Percentiles rank a stretch among this genome's conserved stretches.
Evolutionary conservation across 2,329 filamentous ascomycete species (phyloP).

Genomic region (Fusarium sp.): DNA sequence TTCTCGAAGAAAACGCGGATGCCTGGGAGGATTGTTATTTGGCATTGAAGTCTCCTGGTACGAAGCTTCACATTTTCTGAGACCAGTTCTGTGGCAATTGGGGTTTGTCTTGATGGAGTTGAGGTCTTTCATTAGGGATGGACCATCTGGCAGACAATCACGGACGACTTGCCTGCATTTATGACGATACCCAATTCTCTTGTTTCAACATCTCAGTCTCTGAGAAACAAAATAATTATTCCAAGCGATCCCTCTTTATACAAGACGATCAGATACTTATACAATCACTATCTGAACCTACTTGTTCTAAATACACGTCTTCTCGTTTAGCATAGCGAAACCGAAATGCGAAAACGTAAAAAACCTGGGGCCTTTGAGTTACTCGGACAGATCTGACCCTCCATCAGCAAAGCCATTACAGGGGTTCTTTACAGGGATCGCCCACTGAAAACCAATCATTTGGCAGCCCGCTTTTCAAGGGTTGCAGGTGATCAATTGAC

Average conservation of each 20-base stretch:
- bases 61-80: rapidly evolving
- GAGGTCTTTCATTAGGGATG: neutral
- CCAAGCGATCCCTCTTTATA: neutral
- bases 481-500: slow-evolving; percentile 6
- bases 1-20: neutral
- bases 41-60: neutral
- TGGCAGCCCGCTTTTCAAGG: slow-evolving; percentile 6
- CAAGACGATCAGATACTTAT: neutral
- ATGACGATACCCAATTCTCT: slow-evolving; percentile 15
- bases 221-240: neutral
- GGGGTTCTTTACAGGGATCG: neutral
- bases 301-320: neutral
- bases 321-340: slow-evolving; percentile 19
- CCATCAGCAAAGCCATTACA: neutral
- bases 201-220: no score
- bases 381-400: slow-evolving; percentile 28
- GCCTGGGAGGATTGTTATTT: neutral
- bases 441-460: neutral
- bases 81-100: neutral
- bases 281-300: neutral
- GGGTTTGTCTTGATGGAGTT: neutral
- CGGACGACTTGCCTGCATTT: neutral
- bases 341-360: slow-evolving; percentile 24
- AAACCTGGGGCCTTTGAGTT: slow-evolving; percentile 33
- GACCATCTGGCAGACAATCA: neutral